phyloP scores from a whole-genome alignment of 163 green algal genomes.

The Chloromonas sp. region DNA sequence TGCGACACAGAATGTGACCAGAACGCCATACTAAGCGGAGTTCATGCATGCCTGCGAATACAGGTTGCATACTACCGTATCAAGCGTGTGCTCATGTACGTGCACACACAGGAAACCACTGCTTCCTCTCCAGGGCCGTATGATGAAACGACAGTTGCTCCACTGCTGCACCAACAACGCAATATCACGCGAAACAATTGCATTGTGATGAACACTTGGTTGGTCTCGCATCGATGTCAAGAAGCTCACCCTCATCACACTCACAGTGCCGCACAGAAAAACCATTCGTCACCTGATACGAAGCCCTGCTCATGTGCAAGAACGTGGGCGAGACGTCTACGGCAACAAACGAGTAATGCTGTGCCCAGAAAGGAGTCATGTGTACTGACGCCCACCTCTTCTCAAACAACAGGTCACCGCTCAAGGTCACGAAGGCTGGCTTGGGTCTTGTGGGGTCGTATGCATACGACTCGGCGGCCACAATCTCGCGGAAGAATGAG shows the following conservation, averaged over 20 bases:
- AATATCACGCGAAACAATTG: no score
- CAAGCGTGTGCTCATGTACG: neutral
- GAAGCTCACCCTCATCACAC: no score
- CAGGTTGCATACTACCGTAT: neutral
- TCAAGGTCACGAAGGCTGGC: constrained; percentile 50
- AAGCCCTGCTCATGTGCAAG: no score
- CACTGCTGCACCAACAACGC: neutral
- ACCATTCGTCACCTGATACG: no score
- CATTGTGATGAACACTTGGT: no score
- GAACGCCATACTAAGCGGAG: neutral
- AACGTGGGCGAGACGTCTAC: no score
- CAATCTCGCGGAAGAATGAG: constrained; percentile 90
- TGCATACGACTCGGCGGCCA: constrained; percentile 55
- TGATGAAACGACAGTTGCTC: neutral
- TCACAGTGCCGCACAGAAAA: no score
- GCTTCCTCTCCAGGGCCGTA: neutral
- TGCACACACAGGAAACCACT: neutral
- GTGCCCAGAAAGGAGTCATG: no score
- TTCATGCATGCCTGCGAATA: neutral
- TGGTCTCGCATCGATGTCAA: no score
- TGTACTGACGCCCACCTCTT: constrained; percentile 12
- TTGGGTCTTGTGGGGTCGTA: constrained; percentile 46
- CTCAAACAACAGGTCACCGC: constrained; percentile 39
- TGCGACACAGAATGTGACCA: neutral
- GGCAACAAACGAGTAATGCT: no score